Conservation (phyloP, 495 filamentous ascomycete species). For the Hypoxylon crocopeplum region DNA sequence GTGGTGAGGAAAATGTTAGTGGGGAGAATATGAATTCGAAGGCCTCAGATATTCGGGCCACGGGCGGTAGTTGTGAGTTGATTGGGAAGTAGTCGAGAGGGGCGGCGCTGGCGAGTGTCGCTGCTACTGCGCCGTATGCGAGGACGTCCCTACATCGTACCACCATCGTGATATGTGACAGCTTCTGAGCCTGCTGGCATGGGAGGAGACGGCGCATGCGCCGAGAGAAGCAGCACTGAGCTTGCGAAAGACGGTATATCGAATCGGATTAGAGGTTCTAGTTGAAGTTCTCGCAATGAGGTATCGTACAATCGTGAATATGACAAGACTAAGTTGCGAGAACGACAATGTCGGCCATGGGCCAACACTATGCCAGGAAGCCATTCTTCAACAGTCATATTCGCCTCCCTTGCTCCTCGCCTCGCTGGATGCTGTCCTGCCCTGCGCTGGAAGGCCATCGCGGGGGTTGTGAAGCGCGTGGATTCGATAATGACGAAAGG, state of each 20-base stretch:
- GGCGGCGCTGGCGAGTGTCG: slow-evolving; percentile 14
- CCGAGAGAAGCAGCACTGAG: too few relatives aligned
- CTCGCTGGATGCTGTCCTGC: slow-evolving; percentile 13
- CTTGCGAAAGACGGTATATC: background rate
- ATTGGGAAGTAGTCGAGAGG: slow-evolving; percentile 69
- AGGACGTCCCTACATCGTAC: slow-evolving; percentile 16
- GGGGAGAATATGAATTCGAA: slow-evolving; percentile 73
- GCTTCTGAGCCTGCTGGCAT: slow-evolving; percentile 14
- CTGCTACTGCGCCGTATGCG: slow-evolving; percentile 11
- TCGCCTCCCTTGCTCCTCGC: slow-evolving; percentile 27
- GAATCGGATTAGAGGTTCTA: slow-evolving; percentile 6
- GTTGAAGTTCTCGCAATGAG: background rate
- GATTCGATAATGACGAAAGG: slow-evolving; percentile 37
- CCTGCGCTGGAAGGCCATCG: slow-evolving; percentile 18
- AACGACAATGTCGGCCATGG: slow-evolving; percentile 9
- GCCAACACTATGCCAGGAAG: slow-evolving; percentile 15
- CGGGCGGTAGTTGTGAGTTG: slow-evolving; percentile 78
- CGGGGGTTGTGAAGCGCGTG: slow-evolving; percentile 17
- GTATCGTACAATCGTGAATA: slow-evolving; percentile 6
- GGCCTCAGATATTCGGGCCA: slow-evolving; percentile 67
- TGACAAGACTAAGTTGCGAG: slow-evolving; percentile 17
- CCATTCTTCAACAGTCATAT: slow-evolving; percentile 29
- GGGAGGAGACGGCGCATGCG: slow-evolving; percentile 6
- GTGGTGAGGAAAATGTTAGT: slow-evolving; percentile 67
- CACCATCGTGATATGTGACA: slow-evolving; percentile 29